phyloP scores from a whole-genome alignment of 129 eudicot genomes.

The Deinandra increscens region DNA sequence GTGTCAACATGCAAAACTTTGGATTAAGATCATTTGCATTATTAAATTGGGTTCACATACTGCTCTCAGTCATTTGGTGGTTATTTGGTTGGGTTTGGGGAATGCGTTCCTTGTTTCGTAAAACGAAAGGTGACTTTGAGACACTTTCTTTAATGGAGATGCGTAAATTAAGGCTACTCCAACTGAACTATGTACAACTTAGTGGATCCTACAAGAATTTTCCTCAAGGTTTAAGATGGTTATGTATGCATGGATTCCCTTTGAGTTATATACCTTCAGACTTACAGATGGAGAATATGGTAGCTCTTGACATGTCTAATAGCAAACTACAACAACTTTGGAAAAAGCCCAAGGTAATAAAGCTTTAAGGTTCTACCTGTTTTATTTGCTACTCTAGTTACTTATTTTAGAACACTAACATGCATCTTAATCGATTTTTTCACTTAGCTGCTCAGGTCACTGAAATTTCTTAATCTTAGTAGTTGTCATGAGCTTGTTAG shows the following conservation, averaged over 20 bases:
- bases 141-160: conserved; percentile 25
- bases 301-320: conserved; percentile 24
- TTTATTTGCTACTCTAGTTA: not conserved
- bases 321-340: conserved; percentile 16
- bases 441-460: conserved; percentile 18
- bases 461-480: conserved; percentile 29
- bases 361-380: not conserved
- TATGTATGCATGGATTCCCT: conserved; percentile 37
- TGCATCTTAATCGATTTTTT: not conserved
- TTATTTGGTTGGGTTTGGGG: not conserved
- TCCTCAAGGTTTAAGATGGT: conserved; percentile 31
- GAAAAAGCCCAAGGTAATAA: conserved; percentile 18
- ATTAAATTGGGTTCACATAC: not conserved
- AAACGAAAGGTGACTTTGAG: not conserved
- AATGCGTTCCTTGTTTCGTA: not conserved
- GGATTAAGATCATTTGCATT: not conserved
- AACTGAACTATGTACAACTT: conserved; percentile 29
- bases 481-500: conserved; percentile 20
- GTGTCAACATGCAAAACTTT: not conserved
- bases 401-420: not conserved
- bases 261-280: conserved; percentile 22
- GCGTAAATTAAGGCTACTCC: conserved; percentile 25
- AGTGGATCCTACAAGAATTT: conserved; percentile 23
- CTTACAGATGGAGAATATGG: conserved; percentile 20
- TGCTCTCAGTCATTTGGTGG: not conserved